Percentiles rank a stretch among this genome's conserved stretches.
Evolutionary conservation across 768 basidiomycete genomes (phyloP).

Genomic region (Trametes cubensis): DNA sequence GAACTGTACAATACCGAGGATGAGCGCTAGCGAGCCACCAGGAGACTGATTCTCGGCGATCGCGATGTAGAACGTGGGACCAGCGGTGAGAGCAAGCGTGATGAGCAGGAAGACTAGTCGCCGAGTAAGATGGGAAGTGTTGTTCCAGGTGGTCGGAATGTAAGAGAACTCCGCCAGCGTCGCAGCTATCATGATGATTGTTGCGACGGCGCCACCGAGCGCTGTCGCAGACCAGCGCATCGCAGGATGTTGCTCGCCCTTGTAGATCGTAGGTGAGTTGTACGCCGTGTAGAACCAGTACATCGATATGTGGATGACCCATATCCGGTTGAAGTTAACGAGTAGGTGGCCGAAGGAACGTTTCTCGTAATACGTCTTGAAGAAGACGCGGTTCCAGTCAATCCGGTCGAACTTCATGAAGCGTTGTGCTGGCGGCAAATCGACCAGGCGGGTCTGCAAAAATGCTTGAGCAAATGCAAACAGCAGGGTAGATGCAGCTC

Average conservation of each 20-base stretch:
- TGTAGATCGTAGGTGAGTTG: slow-evolving; percentile 88
- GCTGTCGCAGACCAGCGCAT: slow-evolving; percentile 94
- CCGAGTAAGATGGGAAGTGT: slow-evolving; percentile 93
- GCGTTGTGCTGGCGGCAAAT: slow-evolving; percentile 86
- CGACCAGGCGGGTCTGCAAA: slow-evolving; percentile 81
- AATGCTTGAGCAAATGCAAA: not conserved
- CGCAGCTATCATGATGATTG: slow-evolving; percentile 92
- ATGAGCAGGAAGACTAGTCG: slow-evolving; percentile 87
- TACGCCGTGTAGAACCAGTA: slow-evolving; percentile 97
- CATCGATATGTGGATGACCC: slow-evolving; percentile 94
- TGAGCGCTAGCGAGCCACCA: slow-evolving; percentile 76
- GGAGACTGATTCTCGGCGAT: slow-evolving; percentile 68
- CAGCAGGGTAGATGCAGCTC: not conserved
- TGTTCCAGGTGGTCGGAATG: slow-evolving; percentile 99
- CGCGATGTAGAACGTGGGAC: slow-evolving; percentile 93
- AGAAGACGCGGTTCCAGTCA: slow-evolving; percentile 95
- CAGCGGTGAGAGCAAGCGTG: slow-evolving; percentile 88
- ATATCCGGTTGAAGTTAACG: slow-evolving; percentile 99
- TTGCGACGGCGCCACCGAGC: slow-evolving; percentile 94
- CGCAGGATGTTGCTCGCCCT: slow-evolving; percentile 63
- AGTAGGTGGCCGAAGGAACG: slow-evolving; percentile 95
- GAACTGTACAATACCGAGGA: slow-evolving; percentile 96
- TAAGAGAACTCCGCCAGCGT: slow-evolving; percentile 96
- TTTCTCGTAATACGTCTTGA: slow-evolving; percentile 99
- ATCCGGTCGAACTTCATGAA: slow-evolving; percentile 98